These are phyloP conservation scores for Zopfia rhizophila DNA, from an alignment of 2,329 filamentous ascomycete genomes.

Conservation along the genomic window DNA sequence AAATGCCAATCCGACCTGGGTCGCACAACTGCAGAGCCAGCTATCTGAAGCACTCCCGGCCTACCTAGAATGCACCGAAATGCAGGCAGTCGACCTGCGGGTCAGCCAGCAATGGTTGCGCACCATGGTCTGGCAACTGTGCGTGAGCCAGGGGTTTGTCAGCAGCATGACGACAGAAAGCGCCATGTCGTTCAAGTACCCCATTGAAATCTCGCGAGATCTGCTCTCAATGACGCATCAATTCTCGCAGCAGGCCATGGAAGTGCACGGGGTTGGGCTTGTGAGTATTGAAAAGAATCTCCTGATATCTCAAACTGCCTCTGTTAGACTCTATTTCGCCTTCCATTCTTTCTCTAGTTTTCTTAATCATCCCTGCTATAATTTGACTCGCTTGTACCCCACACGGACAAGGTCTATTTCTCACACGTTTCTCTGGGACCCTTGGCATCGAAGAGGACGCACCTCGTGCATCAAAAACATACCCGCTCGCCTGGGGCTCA, in stretches of 20 bases:
- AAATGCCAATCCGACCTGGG: slow-evolving; percentile 58
- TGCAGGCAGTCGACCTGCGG: slow-evolving; percentile 74
- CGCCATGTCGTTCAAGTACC: slow-evolving; percentile 70
- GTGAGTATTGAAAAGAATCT: slow-evolving; percentile 59
- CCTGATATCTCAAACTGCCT: slow-evolving; percentile 15
- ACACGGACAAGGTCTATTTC: slow-evolving; percentile 42
- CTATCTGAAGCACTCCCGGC: slow-evolving; percentile 64
- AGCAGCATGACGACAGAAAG: slow-evolving; percentile 68
- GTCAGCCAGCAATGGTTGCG: slow-evolving; percentile 77
- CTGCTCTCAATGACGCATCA: slow-evolving; percentile 72
- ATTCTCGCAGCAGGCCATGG: slow-evolving; percentile 77
- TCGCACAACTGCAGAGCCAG: slow-evolving; percentile 61
- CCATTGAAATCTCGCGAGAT: slow-evolving; percentile 70
- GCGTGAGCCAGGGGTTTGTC: slow-evolving; percentile 72
- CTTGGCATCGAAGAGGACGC: too few species aligned
- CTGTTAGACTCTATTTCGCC: slow-evolving; percentile 2
- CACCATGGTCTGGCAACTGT: slow-evolving; percentile 77
- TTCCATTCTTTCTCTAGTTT: slow-evolving; percentile 13
- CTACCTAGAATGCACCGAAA: slow-evolving; percentile 69
- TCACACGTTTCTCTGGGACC: too few species aligned
- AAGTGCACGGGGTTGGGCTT: slow-evolving; percentile 78
- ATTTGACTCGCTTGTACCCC: slow-evolving; percentile 32
- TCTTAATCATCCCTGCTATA: slow-evolving; percentile 32
- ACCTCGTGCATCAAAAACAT: slow-evolving; percentile 5
- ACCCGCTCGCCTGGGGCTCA: slow-evolving; percentile 13